Percentiles rank a stretch among this genome's conserved stretches.
These are phyloP conservation scores for Cytospora piceae DNA, from an alignment of 2,329 filamentous ascomycete species.

Conservation along the genomic window DNA sequence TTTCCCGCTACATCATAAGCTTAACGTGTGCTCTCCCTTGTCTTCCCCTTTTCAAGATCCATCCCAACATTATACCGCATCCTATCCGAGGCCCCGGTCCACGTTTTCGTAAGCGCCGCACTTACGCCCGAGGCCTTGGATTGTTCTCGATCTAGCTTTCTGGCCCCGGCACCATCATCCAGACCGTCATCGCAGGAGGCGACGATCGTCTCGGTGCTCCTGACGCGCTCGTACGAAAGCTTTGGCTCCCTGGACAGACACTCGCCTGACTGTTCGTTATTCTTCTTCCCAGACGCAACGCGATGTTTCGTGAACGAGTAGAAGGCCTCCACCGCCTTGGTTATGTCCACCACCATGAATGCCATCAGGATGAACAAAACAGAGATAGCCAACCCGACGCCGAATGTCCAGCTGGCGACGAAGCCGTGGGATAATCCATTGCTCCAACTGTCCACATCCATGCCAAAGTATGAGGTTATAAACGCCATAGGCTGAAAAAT, in stretches of 20 bases:
- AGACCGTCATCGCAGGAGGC: slow-evolving; percentile 15
- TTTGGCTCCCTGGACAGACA: not conserved
- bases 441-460: slow-evolving; percentile 52
- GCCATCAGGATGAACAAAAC: slow-evolving; percentile 44
- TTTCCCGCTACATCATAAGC: not conserved
- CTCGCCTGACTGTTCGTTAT: not conserved
- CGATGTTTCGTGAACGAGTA: slow-evolving; percentile 21
- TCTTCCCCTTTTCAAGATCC: slow-evolving; percentile 2
- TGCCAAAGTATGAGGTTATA: slow-evolving; percentile 49
- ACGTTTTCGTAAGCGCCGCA: slow-evolving; percentile 26
- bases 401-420: slow-evolving; percentile 39
- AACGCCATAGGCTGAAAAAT: slow-evolving; percentile 50
- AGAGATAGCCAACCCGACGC: slow-evolving; percentile 45
- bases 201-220: slow-evolving; percentile 26
- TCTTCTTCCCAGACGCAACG: not conserved
- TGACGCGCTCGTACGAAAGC: slow-evolving; percentile 11
- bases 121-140: slow-evolving; percentile 28
- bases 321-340: slow-evolving; percentile 30
- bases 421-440: slow-evolving; percentile 35
- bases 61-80: not conserved
- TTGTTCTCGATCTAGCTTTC: slow-evolving; percentile 25
- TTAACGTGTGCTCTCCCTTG: not conserved
- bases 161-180: slow-evolving; percentile 16
- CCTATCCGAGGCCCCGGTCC: not conserved
- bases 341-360: slow-evolving; percentile 43